Evolutionary conservation across 371 early-diverging fungal species (phyloP), one percentile per base, ranked within the genome.

Genomic region (Mucor plumbeus): DNA sequence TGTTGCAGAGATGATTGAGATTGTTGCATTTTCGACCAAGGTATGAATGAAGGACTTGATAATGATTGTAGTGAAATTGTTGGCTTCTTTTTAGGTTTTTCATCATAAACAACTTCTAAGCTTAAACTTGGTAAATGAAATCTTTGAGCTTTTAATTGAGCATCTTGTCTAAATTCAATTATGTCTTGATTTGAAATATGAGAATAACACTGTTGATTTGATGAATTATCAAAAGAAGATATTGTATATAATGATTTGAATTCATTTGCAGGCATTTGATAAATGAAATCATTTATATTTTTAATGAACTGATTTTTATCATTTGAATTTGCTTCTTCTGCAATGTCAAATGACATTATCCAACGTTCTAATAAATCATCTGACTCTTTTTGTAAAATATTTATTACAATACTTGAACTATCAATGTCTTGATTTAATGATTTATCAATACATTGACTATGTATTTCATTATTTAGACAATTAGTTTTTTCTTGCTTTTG

Each of bases 161-260:
- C 80, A 6, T 74, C 71, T 34, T 69, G 62, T 21, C 72, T 72
- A 53, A 84, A 86, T 61, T 86, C 86, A 39, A 78, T 63, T 17
- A n/a, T 48, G 11, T 40, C 41, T 35, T 67, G 54, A 31, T 14
- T 65, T 0, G 77, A 74, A 11, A 34, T 44, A 50, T 57, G 48
- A 8, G 70, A 80, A 73, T 74, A 82, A 69, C 72, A 83, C 63
- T 67, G 77, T 58, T 60, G 63, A 73, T 53, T 48, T 64, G 31
- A 74, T 63, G 57, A 67, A 63, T 35, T 61, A 56, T 41, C 39
- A 26, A 58, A 72, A 69, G 11, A 47, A 54, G 38, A 69, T 63
- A 57, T 79, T 53, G 56, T 61, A 41, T 65, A 65, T 15, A 65
- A 6, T 3, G 58, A 47, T 15, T 34, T 50, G 26, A 4, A 40